These are phyloP conservation scores for Penicillium parvum DNA, from an alignment of 495 filamentous ascomycete species.

Conservation along the genomic window DNA sequence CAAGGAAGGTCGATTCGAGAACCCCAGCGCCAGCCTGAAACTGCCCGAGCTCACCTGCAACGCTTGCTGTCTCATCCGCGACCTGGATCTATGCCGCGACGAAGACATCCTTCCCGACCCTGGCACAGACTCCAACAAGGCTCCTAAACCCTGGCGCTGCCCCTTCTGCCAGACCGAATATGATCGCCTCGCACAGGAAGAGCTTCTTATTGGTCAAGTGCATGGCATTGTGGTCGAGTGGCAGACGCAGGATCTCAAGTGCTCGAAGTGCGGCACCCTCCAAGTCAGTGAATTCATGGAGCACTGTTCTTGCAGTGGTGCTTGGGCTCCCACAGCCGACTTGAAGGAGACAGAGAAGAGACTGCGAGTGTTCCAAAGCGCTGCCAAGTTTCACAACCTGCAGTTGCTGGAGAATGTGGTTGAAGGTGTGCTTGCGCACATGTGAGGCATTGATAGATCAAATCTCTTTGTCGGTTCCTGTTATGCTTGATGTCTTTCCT, in stretches of 20 bases:
- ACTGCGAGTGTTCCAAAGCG: conserved; percentile 65
- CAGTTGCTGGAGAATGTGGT: conserved; percentile 76
- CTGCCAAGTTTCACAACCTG: conserved; percentile 73
- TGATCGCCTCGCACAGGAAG: conserved; percentile 73
- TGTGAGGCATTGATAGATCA: conserved; percentile 21
- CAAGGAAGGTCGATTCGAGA: conserved; percentile 77
- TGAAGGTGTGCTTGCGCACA: conserved; percentile 48
- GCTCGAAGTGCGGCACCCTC: conserved; percentile 49
- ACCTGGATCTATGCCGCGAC: conserved; percentile 93
- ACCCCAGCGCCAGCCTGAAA: conserved; percentile 72
- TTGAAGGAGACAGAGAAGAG: conserved; percentile 61
- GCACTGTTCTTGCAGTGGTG: conserved; percentile 88
- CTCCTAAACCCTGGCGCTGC: conserved; percentile 67
- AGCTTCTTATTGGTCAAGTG: conserved; percentile 72
- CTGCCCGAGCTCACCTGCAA: conserved; percentile 76
- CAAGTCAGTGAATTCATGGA: conserved; percentile 93
- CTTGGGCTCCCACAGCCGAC: conserved; percentile 69
- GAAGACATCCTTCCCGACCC: conserved; percentile 67
- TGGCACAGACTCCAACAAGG: conserved; percentile 30
- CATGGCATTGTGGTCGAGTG: conserved; percentile 73
- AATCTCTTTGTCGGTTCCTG: conserved; percentile 2
- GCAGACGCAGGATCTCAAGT: conserved; percentile 88
- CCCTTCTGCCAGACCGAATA: conserved; percentile 71
- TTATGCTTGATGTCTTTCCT: background rate
- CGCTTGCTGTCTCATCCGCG: conserved; percentile 79